phyloP scores from a whole-genome alignment of 148 eudicot species.

The Dianthus caryophyllus region DNA sequence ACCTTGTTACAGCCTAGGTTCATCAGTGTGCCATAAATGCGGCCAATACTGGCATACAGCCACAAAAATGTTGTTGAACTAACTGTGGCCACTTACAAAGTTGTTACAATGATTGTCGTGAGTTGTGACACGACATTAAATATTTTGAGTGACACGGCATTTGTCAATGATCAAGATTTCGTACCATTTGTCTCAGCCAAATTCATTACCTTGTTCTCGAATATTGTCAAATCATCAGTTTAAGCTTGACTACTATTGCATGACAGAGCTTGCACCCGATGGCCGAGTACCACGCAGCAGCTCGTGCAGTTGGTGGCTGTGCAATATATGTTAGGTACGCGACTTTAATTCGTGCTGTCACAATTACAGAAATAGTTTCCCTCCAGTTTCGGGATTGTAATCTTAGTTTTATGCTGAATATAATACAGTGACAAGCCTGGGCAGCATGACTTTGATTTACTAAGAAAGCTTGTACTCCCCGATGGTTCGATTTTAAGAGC shows the following conservation, averaged over 20 bases:
- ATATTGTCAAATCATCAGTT: neutral
- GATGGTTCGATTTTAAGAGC: conserved; percentile 85
- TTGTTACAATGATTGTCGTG: no score
- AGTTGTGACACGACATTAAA: no score
- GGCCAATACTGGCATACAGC: no score
- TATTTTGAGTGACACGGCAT: no score
- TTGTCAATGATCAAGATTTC: neutral
- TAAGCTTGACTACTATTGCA: conserved; percentile 6
- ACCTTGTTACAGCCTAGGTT: no score
- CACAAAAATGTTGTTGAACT: no score
- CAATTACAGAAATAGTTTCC: neutral
- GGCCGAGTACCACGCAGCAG: conserved; percentile 95
- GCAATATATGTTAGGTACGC: conserved; percentile 79
- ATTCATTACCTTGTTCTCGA: neutral
- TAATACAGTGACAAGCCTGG: conserved; percentile 79
- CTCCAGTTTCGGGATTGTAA: neutral
- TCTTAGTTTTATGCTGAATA: neutral
- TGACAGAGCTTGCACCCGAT: conserved; percentile 81
- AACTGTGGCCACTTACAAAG: no score
- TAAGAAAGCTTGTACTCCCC: conserved; percentile 76
- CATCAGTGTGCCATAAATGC: no score
- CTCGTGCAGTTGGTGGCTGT: conserved; percentile 91
- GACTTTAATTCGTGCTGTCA: neutral
- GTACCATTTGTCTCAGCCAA: neutral
- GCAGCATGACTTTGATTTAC: conserved; percentile 69